Conservation (phyloP, 805 yeast species). For the Metschnikowia hibisci region DNA sequence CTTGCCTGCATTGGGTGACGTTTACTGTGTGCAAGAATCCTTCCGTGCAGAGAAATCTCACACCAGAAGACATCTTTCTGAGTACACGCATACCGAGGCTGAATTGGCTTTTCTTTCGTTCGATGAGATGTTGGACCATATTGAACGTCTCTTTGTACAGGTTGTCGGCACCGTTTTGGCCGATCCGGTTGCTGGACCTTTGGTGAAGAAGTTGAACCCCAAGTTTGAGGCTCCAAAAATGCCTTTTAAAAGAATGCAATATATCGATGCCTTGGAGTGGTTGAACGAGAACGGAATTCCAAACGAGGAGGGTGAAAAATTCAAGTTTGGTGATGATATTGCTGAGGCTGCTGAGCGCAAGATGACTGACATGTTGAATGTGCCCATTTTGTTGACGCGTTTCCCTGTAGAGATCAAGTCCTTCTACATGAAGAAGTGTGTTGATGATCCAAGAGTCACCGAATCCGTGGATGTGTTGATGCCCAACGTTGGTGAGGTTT, state of each 20-base stretch:
- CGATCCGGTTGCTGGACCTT: conserved; percentile 90
- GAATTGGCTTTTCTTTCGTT: conserved; percentile 86
- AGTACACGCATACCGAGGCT: conserved; percentile 95
- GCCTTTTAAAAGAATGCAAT: conserved; percentile 91
- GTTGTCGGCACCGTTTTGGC: conserved; percentile 72
- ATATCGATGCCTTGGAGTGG: conserved; percentile 91
- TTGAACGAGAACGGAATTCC: conserved; percentile 90
- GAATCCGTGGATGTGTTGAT: conserved; percentile 97
- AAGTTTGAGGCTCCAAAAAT: conserved; percentile 72
- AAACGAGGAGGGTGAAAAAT: conserved; percentile 90
- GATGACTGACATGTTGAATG: conserved; percentile 94
- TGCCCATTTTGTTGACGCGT: conserved; percentile 84
- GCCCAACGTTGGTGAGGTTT: conserved; percentile 99
- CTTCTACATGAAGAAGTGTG: conserved; percentile 93
- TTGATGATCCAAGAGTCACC: conserved; percentile 89
- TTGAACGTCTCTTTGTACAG: conserved; percentile 72
- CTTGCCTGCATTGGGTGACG: conserved; percentile 95
- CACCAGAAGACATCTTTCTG: conserved; percentile 96
- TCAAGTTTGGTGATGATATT: conserved; percentile 97
- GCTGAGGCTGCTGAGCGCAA: conserved; percentile 99
- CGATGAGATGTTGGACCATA: conserved; percentile 80
- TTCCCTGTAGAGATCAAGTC: conserved; percentile 98
- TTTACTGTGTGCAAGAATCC: conserved; percentile 94
- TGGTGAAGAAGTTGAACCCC: conserved; percentile 90
- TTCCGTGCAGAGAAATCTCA: conserved; percentile 99